Base-by-base conservation (phyloP, 208 protist genomes). In the Endotrypanum monterogeii region DNA sequence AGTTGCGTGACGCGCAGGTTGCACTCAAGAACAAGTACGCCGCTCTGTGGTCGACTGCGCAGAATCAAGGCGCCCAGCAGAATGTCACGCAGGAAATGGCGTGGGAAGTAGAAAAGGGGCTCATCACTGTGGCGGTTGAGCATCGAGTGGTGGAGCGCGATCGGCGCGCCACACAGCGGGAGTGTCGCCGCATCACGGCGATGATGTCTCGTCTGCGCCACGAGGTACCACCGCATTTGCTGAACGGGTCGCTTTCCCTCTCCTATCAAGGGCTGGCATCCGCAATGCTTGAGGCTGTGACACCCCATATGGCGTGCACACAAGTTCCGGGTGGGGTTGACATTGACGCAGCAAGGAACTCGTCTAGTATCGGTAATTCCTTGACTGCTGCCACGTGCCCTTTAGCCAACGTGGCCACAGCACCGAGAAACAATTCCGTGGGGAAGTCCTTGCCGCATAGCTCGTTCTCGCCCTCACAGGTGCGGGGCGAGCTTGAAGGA, bases 101-200 rank as follows among this genome's bases (percentile, higher is more conserved):
- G 46, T 2, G 71, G 41, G 76, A 75, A 28, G 65, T 72, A 14
- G 76, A 75, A 25, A 75, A 67, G 20, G 41, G 23, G 7, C 54
- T 72, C 25, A 55, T 57, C 2, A 67, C 51, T 23, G 65, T 80
- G 18, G 54, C 41, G 37, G 69, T 56, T 20, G 69, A 71, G 62
- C 65, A 54, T 44, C 76, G 73, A 54, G 30, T 52, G 28, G 70
- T 73, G 8, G 63, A 71, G 46, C 76, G 76, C 4, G 76, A 80
- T n/a, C 62, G 70, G 18, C 52, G 70, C 52, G 46, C 52, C 9
- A 23, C 44, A 46, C 70, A 56, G 68, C 76, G 76, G 44, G 44
- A 68, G 65, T 76, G 63, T 46, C 63, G 55, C 46, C 69, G 76
- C 23, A 51, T 61, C 41, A 70, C 62, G 1, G 76, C 58, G 28